Conservation (phyloP, 768 basidiomycete genomes). For the Russula vinacea region DNA sequence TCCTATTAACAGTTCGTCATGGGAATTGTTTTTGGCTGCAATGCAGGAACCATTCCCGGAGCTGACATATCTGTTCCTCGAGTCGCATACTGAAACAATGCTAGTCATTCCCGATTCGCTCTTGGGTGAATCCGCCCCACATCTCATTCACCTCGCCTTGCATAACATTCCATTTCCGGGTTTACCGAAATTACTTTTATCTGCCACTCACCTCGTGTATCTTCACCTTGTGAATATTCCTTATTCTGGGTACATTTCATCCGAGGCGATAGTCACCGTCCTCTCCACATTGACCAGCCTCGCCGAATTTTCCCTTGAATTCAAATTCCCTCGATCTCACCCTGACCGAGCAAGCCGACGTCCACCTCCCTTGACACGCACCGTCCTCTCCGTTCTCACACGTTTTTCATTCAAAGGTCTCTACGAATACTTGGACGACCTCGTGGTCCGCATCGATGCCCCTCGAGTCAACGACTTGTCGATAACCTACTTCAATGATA, state of each 20-base stretch:
- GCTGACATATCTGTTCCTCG: too few relatives aligned
- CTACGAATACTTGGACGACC: background rate
- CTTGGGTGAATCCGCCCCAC: background rate
- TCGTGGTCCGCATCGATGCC: background rate
- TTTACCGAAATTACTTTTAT: too few relatives aligned
- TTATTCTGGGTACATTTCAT: too few relatives aligned
- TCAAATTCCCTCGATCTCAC: background rate
- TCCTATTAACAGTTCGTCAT: too few relatives aligned
- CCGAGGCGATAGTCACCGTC: too few relatives aligned
- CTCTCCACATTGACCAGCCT: too few relatives aligned
- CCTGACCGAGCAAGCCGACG: background rate
- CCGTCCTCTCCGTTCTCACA: background rate
- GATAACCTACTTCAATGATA: background rate
- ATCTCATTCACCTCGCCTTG: too few relatives aligned
- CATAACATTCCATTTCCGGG: background rate
- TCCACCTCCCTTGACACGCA: background rate
- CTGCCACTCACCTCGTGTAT: background rate
- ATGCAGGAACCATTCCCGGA: too few relatives aligned
- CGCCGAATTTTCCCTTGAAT: background rate
- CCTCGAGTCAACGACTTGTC: background rate
- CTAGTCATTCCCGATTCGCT: too few relatives aligned
- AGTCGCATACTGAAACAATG: too few relatives aligned
- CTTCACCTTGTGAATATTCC: background rate
- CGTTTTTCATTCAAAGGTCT: background rate
- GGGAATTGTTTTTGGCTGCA: too few relatives aligned